A percentile compares a stretch with the other conserved stretches of the same genome.
These are phyloP conservation scores for Claviceps pazoutovae DNA, from an alignment of 2,329 filamentous ascomycete species.

Conservation along the genomic window DNA sequence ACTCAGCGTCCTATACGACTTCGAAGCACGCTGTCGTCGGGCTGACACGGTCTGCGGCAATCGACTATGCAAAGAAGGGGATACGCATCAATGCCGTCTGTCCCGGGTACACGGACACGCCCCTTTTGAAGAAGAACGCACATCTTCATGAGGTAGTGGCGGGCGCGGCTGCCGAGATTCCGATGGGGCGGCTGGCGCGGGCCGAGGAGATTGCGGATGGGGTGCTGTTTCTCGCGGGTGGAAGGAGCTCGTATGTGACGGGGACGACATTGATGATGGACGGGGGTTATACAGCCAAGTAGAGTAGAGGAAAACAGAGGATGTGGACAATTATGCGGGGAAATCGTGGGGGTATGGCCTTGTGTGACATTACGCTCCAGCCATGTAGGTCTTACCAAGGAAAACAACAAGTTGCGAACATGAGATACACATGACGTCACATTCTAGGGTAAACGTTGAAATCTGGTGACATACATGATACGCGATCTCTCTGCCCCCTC, in stretches of 20 bases:
- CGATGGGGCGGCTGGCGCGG: slow-evolving; percentile 30
- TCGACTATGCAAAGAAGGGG: slow-evolving; percentile 32
- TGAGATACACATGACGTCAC: no score
- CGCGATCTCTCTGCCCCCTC: no score
- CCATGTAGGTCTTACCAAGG: neutral
- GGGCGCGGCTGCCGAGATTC: slow-evolving; percentile 15
- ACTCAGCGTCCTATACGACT: slow-evolving; percentile 30
- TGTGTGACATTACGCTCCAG: no score
- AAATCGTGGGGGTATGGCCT: no score
- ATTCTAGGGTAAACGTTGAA: no score
- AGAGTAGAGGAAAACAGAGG: neutral
- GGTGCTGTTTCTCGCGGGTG: slow-evolving; percentile 36
- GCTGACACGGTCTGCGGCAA: slow-evolving; percentile 39
- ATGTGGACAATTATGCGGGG: no score
- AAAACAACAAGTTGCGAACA: neutral
- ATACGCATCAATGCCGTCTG: slow-evolving; percentile 50
- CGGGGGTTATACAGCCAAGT: slow-evolving; percentile 23
- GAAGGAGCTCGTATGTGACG: slow-evolving; percentile 38
- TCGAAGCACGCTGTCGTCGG: slow-evolving; percentile 41
- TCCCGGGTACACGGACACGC: slow-evolving; percentile 34
- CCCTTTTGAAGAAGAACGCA: slow-evolving; percentile 17
- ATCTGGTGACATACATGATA: no score
- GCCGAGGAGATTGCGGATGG: slow-evolving; percentile 40
- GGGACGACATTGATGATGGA: slow-evolving; percentile 33
- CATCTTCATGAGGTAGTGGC: neutral